Conservation (phyloP, 1,139 yeast genomes). For the Entelexis paramagnoliae region DNA sequence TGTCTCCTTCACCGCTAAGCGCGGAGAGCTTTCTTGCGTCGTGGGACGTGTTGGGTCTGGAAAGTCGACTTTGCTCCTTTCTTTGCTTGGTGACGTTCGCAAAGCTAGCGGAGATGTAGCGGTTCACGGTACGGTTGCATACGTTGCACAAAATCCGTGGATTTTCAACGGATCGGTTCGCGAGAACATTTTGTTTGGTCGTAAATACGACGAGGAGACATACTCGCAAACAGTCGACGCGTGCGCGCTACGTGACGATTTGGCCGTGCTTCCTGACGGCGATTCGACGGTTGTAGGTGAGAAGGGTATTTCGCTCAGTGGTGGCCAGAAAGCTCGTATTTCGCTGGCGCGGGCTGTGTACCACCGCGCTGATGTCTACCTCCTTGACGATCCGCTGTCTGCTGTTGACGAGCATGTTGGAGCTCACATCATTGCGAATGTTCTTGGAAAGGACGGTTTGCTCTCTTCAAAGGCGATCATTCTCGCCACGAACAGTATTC, state of each 20-base stretch:
- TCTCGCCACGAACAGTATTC: slow-evolving; percentile 80
- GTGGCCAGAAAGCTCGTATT: slow-evolving; percentile 94
- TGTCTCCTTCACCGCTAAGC: slow-evolving; percentile 57
- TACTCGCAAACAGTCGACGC: slow-evolving; percentile 74
- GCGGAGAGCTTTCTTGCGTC: slow-evolving; percentile 77
- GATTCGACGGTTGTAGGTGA: slow-evolving; percentile 91
- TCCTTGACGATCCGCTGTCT: slow-evolving; percentile 85
- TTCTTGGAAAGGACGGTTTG: slow-evolving; percentile 72
- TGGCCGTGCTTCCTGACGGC: slow-evolving; percentile 72
- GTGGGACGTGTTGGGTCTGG: slow-evolving; percentile 94
- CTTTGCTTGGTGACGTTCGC: slow-evolving; percentile 76
- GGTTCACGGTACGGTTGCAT: slow-evolving; percentile 73
- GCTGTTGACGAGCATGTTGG: slow-evolving; percentile 97
- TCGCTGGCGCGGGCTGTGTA: slow-evolving; percentile 92
- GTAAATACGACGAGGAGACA: slow-evolving; percentile 67
- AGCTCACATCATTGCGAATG: slow-evolving; percentile 66
- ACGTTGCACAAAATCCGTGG: slow-evolving; percentile 93
- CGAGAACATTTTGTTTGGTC: slow-evolving; percentile 85
- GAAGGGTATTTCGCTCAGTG: slow-evolving; percentile 90
- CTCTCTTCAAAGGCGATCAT: slow-evolving; percentile 65
- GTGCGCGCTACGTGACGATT: slow-evolving; percentile 78
- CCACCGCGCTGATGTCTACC: slow-evolving; percentile 82
- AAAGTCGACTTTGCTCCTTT: slow-evolving; percentile 76
- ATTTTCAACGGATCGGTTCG: slow-evolving; percentile 87
- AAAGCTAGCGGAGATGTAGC: slow-evolving; percentile 65